A percentile compares a stretch with the other conserved stretches of the same genome.
Conservation (phyloP, 1,284 basidiomycete genomes). For the Ustilago tritici region DNA sequence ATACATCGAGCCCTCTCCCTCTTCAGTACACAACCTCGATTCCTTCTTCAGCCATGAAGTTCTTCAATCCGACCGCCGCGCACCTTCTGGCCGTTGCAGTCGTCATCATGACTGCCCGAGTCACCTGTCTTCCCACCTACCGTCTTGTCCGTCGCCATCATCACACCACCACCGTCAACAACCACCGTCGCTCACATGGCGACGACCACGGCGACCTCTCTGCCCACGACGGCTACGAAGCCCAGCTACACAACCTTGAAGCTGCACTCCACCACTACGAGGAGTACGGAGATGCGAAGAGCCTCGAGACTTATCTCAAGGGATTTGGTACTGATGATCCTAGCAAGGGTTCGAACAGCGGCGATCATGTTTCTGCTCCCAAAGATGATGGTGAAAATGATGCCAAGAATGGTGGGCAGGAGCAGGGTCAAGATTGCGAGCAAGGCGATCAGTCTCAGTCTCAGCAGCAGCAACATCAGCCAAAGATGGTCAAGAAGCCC, state of each 20-base stretch:
- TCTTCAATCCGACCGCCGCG: not conserved
- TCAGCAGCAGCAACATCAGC: not conserved
- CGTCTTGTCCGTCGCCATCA: not conserved
- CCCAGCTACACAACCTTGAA: slow-evolving; percentile 23
- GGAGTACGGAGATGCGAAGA: slow-evolving; percentile 32
- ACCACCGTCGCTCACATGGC: not conserved
- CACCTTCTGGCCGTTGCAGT: not conserved
- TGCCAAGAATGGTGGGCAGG: not conserved
- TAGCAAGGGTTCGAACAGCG: not conserved
- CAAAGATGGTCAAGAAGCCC: slow-evolving; percentile 18
- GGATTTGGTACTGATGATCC: slow-evolving; percentile 12
- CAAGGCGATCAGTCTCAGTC: slow-evolving; percentile 8
- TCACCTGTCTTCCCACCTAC: not conserved
- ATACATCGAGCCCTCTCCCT: not conserved
- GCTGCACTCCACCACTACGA: slow-evolving; percentile 38
- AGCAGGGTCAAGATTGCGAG: slow-evolving; percentile 10
- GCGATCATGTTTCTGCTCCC: not conserved
- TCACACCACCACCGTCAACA: not conserved
- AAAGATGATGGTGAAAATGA: not conserved
- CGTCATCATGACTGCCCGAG: not conserved
- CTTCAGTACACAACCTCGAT: not conserved
- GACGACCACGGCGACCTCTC: slow-evolving; percentile 18
- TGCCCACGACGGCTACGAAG: slow-evolving; percentile 27
- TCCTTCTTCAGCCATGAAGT: not conserved
- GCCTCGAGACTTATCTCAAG: slow-evolving; percentile 27